These are phyloP conservation scores for Maudiozyma humilis DNA, from an alignment of 1,139 yeast species.

Conservation along the genomic window DNA sequence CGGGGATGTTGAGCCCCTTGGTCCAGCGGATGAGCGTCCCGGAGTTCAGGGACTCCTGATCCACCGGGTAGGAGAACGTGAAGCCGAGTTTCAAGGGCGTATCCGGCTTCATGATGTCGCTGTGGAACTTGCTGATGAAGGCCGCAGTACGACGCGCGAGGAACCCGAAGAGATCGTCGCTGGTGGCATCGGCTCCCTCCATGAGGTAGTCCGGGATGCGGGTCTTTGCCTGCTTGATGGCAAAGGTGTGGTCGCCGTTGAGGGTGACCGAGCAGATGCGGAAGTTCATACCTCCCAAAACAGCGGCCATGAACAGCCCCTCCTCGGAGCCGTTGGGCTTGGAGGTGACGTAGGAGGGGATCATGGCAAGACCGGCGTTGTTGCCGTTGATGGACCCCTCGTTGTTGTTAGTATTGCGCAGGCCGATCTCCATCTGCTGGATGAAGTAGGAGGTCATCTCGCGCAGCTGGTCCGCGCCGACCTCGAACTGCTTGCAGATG, in stretches of 20 bases:
- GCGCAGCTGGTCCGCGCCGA: conserved; percentile 45
- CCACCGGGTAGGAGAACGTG: conserved; percentile 87
- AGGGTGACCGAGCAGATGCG: conserved; percentile 78
- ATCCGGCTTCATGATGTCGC: conserved; percentile 30
- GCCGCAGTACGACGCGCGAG: conserved; percentile 60
- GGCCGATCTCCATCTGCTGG: conserved; percentile 54
- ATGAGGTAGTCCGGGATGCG: conserved; percentile 68
- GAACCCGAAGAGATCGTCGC: conserved; percentile 57
- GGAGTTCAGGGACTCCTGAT: conserved; percentile 66
- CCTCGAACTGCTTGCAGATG: conserved; percentile 47
- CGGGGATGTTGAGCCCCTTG: conserved; percentile 81
- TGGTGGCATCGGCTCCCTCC: conserved; percentile 38
- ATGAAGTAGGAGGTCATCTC: conserved; percentile 59
- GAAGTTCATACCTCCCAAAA: conserved; percentile 82
- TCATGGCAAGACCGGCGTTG: conserved; percentile 62
- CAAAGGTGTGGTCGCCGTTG: conserved; percentile 73
- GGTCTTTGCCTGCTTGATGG: conserved; percentile 60
- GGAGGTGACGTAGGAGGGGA: conserved; percentile 73
- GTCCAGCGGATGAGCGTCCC: conserved; percentile 92
- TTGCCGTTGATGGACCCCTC: conserved; percentile 28
- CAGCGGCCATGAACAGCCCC: conserved; percentile 75
- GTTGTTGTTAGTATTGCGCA: conserved; percentile 23
- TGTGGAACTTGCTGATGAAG: conserved; percentile 60
- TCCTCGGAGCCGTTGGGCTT: conserved; percentile 76
- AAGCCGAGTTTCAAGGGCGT: conserved; percentile 64